Percentiles rank a stretch among this genome's conserved stretches.
phyloP scores from a whole-genome alignment of 139 green algal genomes.

The Nannochloris sp. region DNA sequence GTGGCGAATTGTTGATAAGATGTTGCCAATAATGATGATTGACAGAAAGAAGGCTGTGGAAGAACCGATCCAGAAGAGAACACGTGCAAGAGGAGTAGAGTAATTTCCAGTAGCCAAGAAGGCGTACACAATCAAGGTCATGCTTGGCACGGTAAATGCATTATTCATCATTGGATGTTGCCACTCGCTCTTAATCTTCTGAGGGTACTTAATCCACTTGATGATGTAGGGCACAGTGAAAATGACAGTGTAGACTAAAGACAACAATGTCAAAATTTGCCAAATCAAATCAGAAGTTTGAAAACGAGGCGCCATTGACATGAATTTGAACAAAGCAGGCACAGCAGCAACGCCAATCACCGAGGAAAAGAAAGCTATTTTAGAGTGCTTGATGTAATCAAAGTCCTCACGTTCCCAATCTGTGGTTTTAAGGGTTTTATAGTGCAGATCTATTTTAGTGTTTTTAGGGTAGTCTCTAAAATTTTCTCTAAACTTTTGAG shows the following conservation, averaged over 20 bases:
- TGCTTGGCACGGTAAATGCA: slow-evolving; percentile 33
- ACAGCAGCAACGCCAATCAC: slow-evolving; percentile 28
- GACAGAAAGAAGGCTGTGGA: neutral
- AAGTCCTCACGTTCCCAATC: slow-evolving; percentile 40
- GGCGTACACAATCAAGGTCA: slow-evolving; percentile 21
- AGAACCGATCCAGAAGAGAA: slow-evolving; percentile 44
- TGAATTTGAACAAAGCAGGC: slow-evolving; percentile 26
- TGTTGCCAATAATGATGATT: slow-evolving; percentile 22
- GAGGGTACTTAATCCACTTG: slow-evolving; percentile 39
- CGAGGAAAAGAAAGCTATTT: slow-evolving; percentile 39
- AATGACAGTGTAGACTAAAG: slow-evolving; percentile 22
- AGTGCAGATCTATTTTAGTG: slow-evolving; percentile 35
- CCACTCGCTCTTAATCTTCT: slow-evolving; percentile 38
- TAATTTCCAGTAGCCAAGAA: slow-evolving; percentile 28
- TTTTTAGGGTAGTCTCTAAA: slow-evolving; percentile 10
- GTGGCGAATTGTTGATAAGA: slow-evolving; percentile 24
- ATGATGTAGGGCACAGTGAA: slow-evolving; percentile 22
- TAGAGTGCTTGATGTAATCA: slow-evolving; percentile 41
- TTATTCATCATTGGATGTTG: slow-evolving; percentile 24
- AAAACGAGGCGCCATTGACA: neutral
- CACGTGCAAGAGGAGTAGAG: slow-evolving; percentile 16
- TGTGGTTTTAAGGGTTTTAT: slow-evolving; percentile 46
- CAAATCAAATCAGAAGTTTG: slow-evolving; percentile 10
- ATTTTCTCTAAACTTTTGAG: neutral
- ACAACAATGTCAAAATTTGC: slow-evolving; percentile 26